These are phyloP conservation scores for Setaria italica DNA, from an alignment of 202 grass and related monocot genomes.

Conservation along the genomic window DNA sequence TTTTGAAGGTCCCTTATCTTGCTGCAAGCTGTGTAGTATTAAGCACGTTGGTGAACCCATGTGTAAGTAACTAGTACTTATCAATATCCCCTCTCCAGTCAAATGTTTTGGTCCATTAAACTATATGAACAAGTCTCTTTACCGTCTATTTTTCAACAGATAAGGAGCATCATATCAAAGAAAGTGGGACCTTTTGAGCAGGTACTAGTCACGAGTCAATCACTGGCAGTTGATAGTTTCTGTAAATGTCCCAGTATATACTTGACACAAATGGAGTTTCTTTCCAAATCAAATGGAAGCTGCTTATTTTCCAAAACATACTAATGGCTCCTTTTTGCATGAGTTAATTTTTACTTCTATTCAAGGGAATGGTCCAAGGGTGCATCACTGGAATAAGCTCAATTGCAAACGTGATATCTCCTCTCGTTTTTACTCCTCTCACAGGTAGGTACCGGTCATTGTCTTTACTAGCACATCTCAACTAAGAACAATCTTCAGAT, in stretches of 20 bases:
- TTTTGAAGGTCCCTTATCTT: slow-evolving; percentile 84
- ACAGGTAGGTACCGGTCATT: slow-evolving; percentile 57
- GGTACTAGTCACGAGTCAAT: slow-evolving; percentile 46
- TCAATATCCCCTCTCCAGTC: background rate
- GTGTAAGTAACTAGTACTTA: slow-evolving; percentile 60
- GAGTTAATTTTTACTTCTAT: slow-evolving; percentile 15
- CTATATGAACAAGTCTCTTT: slow-evolving; percentile 6
- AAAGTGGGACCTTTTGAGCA: slow-evolving; percentile 78
- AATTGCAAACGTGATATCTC: slow-evolving; percentile 74
- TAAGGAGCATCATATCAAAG: slow-evolving; percentile 90
- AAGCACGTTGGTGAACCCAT: slow-evolving; percentile 73
- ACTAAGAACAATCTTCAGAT: slow-evolving; percentile 22
- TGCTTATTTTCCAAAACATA: slow-evolving; percentile 25
- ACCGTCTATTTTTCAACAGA: slow-evolving; percentile 53
- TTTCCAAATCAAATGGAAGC: slow-evolving; percentile 24
- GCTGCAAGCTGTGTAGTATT: slow-evolving; percentile 63
- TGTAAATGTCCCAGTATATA: background rate
- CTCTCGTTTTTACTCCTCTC: slow-evolving; percentile 78
- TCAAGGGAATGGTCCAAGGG: slow-evolving; percentile 89
- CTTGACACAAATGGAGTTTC: background rate
- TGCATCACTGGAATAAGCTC: slow-evolving; percentile 86
- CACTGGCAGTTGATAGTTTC: background rate
- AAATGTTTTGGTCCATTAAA: slow-evolving; percentile 9
- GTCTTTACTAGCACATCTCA: slow-evolving; percentile 1
- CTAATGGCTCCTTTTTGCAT: background rate